Evolutionary conservation across 164 flowering plant genomes (phyloP).

Genomic region (Nelumbo lutea): DNA sequence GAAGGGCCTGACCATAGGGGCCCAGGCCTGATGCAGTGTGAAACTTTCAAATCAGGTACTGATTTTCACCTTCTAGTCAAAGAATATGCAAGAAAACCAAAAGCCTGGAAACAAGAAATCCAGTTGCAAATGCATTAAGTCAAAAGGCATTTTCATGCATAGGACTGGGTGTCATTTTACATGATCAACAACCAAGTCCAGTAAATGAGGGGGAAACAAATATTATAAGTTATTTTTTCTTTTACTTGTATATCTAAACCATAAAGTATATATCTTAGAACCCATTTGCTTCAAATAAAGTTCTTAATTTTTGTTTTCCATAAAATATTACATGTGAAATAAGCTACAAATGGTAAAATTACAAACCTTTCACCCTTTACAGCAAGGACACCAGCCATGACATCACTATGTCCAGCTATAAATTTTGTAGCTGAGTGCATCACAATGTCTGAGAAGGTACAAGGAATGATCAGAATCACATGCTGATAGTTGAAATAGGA

Average conservation of each 20-base stretch:
- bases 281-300: not conserved
- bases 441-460: slow-evolving; percentile 67
- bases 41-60: too few relatives aligned
- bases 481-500: not conserved
- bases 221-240: too few relatives aligned
- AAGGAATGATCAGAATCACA: slow-evolving; percentile 4
- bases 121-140: not conserved
- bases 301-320: not conserved
- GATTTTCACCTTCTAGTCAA: not conserved
- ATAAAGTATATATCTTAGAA: too few relatives aligned
- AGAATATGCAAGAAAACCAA: not conserved
- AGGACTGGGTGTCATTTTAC: too few relatives aligned
- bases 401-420: slow-evolving; percentile 91
- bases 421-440: slow-evolving; percentile 99
- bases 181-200: too few relatives aligned
- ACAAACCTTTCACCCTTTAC: slow-evolving; percentile 84
- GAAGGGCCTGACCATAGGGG: too few relatives aligned
- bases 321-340: not conserved
- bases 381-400: slow-evolving; percentile 96
- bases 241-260: too few relatives aligned
- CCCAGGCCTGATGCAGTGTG: too few relatives aligned
- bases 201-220: too few relatives aligned
- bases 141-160: not conserved
- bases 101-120: not conserved
- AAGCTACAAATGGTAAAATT: not conserved